phyloP scores from a whole-genome alignment of 495 filamentous ascomycete species.

The Aspergillus homomorphus region DNA sequence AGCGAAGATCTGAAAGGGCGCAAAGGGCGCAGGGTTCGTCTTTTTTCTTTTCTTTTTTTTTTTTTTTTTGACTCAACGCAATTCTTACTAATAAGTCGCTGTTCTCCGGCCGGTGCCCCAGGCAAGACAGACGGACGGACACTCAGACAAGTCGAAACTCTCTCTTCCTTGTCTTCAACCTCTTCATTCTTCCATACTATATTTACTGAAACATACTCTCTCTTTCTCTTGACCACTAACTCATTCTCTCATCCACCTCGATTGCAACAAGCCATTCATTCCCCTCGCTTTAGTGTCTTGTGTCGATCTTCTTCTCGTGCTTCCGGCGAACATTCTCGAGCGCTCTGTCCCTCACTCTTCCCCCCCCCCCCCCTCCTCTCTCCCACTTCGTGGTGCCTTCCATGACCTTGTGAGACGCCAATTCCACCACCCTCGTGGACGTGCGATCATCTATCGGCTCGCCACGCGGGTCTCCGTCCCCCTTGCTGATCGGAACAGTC shows the following conservation, averaged over 20 bases:
- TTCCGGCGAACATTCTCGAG: not conserved
- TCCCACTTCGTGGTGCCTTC: slow-evolving; percentile 9
- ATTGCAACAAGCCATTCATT: not conserved
- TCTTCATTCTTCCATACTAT: not conserved
- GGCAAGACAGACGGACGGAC: not conserved
- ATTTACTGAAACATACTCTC: not conserved
- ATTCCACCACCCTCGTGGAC: slow-evolving; percentile 26
- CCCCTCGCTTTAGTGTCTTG: not conserved
- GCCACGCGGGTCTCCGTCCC: slow-evolving; percentile 17
- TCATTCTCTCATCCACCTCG: not conserved
- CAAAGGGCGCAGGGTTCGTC: too few species aligned
- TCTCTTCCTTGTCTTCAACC: not conserved
- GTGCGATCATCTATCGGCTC: slow-evolving; percentile 21
- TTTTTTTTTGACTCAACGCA: not conserved
- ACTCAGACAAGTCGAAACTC: not conserved
- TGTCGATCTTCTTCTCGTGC: not conserved
- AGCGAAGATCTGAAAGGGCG: too few species aligned
- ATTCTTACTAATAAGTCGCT: not conserved
- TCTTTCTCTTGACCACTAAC: not conserved
- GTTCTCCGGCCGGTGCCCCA: not conserved
- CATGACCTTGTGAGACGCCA: slow-evolving; percentile 23
- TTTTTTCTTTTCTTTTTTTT: too few species aligned
- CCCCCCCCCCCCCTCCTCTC: not conserved
- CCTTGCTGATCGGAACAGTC: slow-evolving; percentile 12
- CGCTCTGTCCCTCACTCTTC: slow-evolving; percentile 4